Conservation (phyloP, 805 yeast genomes). For the Candida nonsorbophila region DNA sequence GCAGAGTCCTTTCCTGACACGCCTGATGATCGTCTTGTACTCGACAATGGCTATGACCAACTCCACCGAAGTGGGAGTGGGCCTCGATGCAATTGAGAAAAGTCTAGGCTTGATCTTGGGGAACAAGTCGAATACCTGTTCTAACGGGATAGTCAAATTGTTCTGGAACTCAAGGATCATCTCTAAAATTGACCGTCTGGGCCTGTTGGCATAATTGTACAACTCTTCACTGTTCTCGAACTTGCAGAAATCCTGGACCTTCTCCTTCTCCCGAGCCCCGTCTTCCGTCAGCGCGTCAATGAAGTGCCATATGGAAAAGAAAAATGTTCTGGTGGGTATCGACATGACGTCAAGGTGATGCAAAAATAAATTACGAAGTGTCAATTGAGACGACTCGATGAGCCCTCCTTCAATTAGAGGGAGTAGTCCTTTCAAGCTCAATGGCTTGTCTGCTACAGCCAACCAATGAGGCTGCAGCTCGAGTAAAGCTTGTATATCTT, state of each 20-base stretch:
- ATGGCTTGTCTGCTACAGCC: slow-evolving; percentile 58
- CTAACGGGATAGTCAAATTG: slow-evolving; percentile 64
- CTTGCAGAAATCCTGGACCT: slow-evolving; percentile 67
- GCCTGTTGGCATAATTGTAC: slow-evolving; percentile 89
- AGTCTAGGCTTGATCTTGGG: slow-evolving; percentile 77
- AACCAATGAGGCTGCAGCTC: slow-evolving; percentile 67
- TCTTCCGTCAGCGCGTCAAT: slow-evolving; percentile 38
- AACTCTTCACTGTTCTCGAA: slow-evolving; percentile 75
- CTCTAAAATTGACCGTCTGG: slow-evolving; percentile 83
- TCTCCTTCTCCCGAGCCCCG: slow-evolving; percentile 70
- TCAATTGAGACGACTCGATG: slow-evolving; percentile 43
- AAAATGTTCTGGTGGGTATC: slow-evolving; percentile 82
- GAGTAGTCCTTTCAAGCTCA: slow-evolving; percentile 31
- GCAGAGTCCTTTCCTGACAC: slow-evolving; percentile 76
- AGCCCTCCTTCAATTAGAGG: slow-evolving; percentile 55
- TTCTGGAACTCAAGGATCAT: slow-evolving; percentile 77
- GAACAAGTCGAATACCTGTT: slow-evolving; percentile 68
- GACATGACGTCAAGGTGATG: slow-evolving; percentile 80
- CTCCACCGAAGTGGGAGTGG: slow-evolving; percentile 43
- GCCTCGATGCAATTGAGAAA: slow-evolving; percentile 76
- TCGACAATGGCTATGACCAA: slow-evolving; percentile 80
- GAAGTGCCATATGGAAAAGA: slow-evolving; percentile 69
- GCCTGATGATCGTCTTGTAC: slow-evolving; percentile 74
- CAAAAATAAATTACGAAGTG: slow-evolving; percentile 66
- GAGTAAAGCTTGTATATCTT: slow-evolving; percentile 60